Base-by-base conservation (phyloP, 2,329 filamentous ascomycete species). In the Xylariaceae sp. region DNA sequence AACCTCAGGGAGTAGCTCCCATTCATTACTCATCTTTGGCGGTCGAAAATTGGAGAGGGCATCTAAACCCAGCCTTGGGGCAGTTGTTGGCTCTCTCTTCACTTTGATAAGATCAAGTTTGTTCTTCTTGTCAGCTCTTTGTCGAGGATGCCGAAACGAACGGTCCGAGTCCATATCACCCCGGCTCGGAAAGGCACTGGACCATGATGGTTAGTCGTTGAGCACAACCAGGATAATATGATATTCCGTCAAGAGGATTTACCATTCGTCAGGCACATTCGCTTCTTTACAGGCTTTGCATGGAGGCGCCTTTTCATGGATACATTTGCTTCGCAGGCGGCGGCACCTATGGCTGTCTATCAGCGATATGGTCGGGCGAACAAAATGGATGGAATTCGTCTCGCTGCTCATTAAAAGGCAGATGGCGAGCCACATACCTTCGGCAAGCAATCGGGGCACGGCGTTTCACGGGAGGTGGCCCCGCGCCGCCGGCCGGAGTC, bases 251-350 rank as follows among this genome's bases (percentile, higher is more conserved):
- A 27, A 27, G 22, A 27, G 4, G 22, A 27, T 59, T 62, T 67
- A 81, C 77, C 78, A 82, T 61, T 77, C 75, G 19, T 71, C 68
- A 11, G 73, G 59, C 15, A 77, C 66, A n/a, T 76, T 76, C 11
- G 77, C 74, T 45, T 77, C 73, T 17, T 64, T 61, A 54, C 79
- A 82, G 5, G 75, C 68, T 49, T 76, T 74, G 55, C 79, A 82
- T 14, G 77, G 77, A 22, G 76, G 67, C 18, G 66, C 70, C 44
- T 71, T 75, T 9, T 77, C 73, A 55, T 80, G 76, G 15, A 76
- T 59, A 56, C 78, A 81, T 65, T 80, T 81, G 61, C 75, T 79
- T 52, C 78, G 73, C 70, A 80, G 75, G 32, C 76, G 75, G 32
- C 78, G 77, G 54, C 78, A 81, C 68, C 76, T 78, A 52, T 33